These are phyloP conservation scores for Aeschynomene evenia DNA, from an alignment of 306 rosid species.

Conservation along the genomic window DNA sequence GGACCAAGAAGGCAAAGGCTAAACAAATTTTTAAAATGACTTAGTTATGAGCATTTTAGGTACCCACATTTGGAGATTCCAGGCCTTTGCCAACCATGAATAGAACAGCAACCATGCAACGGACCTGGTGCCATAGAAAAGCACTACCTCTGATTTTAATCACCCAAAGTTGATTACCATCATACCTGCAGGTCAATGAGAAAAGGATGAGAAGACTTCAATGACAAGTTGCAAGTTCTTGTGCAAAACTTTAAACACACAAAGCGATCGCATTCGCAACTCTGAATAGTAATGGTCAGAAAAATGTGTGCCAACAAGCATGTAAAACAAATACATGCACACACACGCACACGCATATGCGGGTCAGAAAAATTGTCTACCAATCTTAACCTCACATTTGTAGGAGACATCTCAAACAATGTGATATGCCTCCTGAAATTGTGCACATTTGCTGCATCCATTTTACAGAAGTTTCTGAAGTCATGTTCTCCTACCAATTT, in stretches of 20 bases:
- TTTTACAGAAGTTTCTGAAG: conserved; percentile 93
- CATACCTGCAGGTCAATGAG: conserved; percentile 55
- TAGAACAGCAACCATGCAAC: conserved; percentile 86
- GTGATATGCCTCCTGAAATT: conserved; percentile 65
- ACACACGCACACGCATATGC: neutral
- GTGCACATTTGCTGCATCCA: conserved; percentile 95
- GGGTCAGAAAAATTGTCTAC: conserved; percentile 51
- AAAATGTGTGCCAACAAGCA: conserved; percentile 10
- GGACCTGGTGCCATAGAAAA: conserved; percentile 97
- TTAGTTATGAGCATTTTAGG: conserved; percentile 12
- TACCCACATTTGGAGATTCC: conserved; percentile 85
- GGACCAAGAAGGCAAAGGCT: neutral
- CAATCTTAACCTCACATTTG: conserved; percentile 83
- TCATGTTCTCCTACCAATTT: conserved; percentile 86
- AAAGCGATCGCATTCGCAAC: neutral
- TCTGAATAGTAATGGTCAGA: too few relatives aligned
- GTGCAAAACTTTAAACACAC: neutral
- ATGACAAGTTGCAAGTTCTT: neutral
- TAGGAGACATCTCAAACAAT: conserved; percentile 57
- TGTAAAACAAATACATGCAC: neutral
- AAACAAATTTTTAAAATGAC: conserved; percentile 13
- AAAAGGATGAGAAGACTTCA: conserved; percentile 16
- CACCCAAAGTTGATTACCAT: conserved; percentile 68
- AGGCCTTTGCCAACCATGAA: conserved; percentile 86
- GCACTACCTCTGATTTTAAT: conserved; percentile 81